Evolutionary conservation across 495 filamentous ascomycete species (phyloP), one percentile per base, ranked within the genome.

Genomic region (Lasiosphaeria hispida): DNA sequence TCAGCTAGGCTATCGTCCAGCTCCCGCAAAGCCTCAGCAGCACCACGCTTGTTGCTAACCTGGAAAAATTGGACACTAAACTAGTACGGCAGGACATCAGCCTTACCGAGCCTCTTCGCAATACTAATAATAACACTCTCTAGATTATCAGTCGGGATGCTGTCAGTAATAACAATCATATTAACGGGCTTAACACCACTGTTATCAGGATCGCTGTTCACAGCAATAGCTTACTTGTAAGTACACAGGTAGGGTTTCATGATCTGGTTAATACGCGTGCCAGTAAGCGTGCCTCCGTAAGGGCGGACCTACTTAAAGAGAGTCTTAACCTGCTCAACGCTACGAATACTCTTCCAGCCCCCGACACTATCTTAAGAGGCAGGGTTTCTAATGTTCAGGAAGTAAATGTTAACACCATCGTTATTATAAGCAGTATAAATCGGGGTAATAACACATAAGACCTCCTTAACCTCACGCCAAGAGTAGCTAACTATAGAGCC

Each of bases 41-140:
- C 93, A 0, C 62, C 73, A 4, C 70, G 61, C 64, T 96, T 91
- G 33, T 84, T 79, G 44, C 94, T 94, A 52, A 97, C 88, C 75
- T 98, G 95, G 75, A 98, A 94, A 74, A 98, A 97, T 72, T 98
- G 95, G 55, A 98, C 85, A 10, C 94, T 93, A 10, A 97, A 77
- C 74, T 98, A 95, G 80, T 90, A 89, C 19, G 90, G 80, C 37
- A 87, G 83, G 0, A 91, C 92, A 35, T 85, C 78, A 4, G 87
- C 68, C 14, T 69, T 73, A 67, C 97, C 93, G 18, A 98, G 76
- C 59, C 81, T 82, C 70, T 81, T 76, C 0, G 91, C 93, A 0
- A 81, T 77, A 6, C 70, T 65, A 10, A 89, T 74, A 56, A 98
- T 87, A 9, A 88, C 77, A 44, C 74, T 77, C 71, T 95, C 90